These are phyloP conservation scores for Trichoderma hamatum DNA, from an alignment of 2,329 filamentous ascomycete species.

Conservation along the genomic window DNA sequence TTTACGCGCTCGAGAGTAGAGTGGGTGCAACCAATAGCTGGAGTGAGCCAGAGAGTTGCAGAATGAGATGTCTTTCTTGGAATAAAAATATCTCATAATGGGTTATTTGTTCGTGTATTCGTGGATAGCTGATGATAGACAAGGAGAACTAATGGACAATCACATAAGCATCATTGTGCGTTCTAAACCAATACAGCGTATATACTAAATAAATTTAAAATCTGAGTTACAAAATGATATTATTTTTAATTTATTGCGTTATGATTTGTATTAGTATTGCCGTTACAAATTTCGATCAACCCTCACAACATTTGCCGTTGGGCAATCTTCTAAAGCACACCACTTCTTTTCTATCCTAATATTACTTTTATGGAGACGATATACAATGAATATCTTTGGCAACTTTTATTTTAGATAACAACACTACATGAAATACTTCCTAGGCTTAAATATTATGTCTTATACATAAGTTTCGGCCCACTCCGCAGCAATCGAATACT, in stretches of 20 bases:
- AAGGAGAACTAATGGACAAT: too few relatives aligned
- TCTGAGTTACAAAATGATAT: background rate
- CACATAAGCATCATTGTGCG: background rate
- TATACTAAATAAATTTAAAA: background rate
- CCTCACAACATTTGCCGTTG: background rate
- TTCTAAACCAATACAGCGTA: background rate
- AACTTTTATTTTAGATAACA: background rate
- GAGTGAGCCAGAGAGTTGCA: background rate
- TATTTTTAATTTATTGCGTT: background rate
- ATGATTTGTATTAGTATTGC: background rate
- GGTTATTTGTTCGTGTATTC: too few relatives aligned
- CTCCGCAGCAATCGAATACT: background rate
- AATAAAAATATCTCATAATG: too few relatives aligned
- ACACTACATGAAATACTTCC: background rate
- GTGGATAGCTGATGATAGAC: background rate
- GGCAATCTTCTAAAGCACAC: background rate
- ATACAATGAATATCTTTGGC: background rate
- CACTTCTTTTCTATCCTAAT: too few relatives aligned
- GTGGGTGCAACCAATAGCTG: background rate
- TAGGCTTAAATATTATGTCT: background rate
- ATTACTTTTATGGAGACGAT: too few relatives aligned
- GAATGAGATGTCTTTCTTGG: background rate
- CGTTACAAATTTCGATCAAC: background rate
- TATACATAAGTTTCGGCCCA: background rate
- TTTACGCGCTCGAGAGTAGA: conserved; percentile 3